Percentiles rank a stretch among this genome's conserved stretches.
Conservation (phyloP, 2,329 filamentous ascomycete species). For the Teratosphaeria nubilosa region DNA sequence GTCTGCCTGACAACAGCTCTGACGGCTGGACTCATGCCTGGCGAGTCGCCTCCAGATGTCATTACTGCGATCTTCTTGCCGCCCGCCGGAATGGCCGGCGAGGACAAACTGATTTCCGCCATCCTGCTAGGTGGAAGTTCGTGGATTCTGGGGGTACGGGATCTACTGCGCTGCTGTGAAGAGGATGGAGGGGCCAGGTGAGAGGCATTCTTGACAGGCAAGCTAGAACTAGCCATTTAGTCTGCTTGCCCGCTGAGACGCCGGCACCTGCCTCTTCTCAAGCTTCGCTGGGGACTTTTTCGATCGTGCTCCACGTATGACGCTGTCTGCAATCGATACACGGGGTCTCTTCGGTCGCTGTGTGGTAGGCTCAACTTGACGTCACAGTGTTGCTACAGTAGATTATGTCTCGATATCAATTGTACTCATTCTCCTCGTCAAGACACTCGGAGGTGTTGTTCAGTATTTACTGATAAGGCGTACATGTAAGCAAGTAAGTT, state of each 20-base stretch:
- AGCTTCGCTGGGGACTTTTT: neutral
- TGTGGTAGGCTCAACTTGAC: neutral
- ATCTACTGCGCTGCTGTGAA: neutral
- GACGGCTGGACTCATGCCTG: slow-evolving; percentile 88
- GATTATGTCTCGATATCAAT: no score
- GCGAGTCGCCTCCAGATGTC: slow-evolving; percentile 89
- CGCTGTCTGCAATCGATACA: neutral
- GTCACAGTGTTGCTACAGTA: neutral
- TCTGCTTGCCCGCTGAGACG: neutral
- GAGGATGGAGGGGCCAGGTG: neutral
- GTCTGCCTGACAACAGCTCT: slow-evolving; percentile 85
- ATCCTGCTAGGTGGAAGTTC: slow-evolving; percentile 7
- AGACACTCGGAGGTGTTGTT: no score
- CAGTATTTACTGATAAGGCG: neutral
- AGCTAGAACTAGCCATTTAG: neutral
- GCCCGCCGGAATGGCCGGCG: slow-evolving; percentile 19
- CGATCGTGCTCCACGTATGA: neutral
- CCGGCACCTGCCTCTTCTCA: neutral
- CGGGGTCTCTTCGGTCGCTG: neutral
- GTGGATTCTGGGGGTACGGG: neutral
- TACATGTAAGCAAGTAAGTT: neutral
- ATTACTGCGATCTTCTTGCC: slow-evolving; percentile 72
- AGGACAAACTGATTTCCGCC: slow-evolving; percentile 22
- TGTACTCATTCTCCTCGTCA: no score
- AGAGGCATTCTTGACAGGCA: neutral